These are phyloP conservation scores for Radiomyces spectabilis DNA, from an alignment of 192 early-diverging fungal genomes.

Conservation along the genomic window DNA sequence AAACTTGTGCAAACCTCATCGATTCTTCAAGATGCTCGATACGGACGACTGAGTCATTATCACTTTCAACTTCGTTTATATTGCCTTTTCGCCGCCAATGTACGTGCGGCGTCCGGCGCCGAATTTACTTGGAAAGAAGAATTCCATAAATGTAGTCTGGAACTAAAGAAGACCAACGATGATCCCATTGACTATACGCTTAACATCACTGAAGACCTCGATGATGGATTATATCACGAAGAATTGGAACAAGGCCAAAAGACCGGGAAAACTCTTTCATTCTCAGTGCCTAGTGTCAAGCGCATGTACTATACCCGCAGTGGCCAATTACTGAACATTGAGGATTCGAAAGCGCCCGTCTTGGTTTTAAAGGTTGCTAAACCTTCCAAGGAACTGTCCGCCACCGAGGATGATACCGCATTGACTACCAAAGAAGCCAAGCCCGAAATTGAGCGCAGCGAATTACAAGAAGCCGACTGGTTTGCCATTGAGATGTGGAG, in stretches of 20 bases:
- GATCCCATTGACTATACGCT: slow-evolving; percentile 45
- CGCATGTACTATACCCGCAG: slow-evolving; percentile 69
- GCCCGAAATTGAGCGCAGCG: slow-evolving; percentile 20
- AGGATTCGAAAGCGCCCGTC: slow-evolving; percentile 59
- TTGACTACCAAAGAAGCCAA: slow-evolving; percentile 3
- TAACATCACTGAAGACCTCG: slow-evolving; percentile 52
- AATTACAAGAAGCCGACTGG: slow-evolving; percentile 15
- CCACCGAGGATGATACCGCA: neutral
- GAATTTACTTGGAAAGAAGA: slow-evolving; percentile 85
- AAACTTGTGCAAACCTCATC: slow-evolving; percentile 44
- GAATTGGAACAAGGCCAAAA: slow-evolving; percentile 28
- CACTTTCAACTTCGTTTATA: slow-evolving; percentile 47
- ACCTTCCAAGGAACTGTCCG: slow-evolving; percentile 3
- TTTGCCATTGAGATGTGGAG: slow-evolving; percentile 28
- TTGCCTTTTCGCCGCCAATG: slow-evolving; percentile 59
- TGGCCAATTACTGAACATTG: slow-evolving; percentile 67
- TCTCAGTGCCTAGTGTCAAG: slow-evolving; percentile 37
- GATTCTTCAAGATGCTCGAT: slow-evolving; percentile 44
- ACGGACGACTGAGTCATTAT: no score
- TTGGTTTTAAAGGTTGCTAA: slow-evolving; percentile 60
- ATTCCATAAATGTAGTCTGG: slow-evolving; percentile 43
- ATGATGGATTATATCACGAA: slow-evolving; percentile 76
- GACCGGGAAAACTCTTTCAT: slow-evolving; percentile 6
- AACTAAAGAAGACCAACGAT: neutral
- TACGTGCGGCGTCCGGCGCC: slow-evolving; percentile 41